Percentiles rank a stretch among this genome's conserved stretches.
phyloP scores from a whole-genome alignment of 768 basidiomycete genomes.

The Leccinum barrowsii region DNA sequence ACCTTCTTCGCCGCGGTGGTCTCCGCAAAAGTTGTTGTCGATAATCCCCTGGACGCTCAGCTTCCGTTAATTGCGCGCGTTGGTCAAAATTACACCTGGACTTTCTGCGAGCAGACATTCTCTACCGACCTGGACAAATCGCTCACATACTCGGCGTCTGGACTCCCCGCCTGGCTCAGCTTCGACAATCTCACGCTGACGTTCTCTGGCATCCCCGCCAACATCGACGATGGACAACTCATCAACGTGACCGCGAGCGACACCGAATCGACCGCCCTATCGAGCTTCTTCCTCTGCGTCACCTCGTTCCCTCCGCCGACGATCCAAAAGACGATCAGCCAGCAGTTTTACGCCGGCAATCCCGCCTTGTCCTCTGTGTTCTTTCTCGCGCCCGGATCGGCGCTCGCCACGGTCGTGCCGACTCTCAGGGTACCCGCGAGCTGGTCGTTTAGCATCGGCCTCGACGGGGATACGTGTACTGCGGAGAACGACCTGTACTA shows the following conservation, averaged over 20 bases:
- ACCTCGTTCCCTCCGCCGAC: slow-evolving; percentile 51
- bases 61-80: slow-evolving; percentile 76
- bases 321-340: slow-evolving; percentile 48
- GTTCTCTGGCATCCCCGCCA: slow-evolving; percentile 67
- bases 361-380: slow-evolving; percentile 76
- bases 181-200: slow-evolving; percentile 61
- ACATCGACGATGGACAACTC: slow-evolving; percentile 57
- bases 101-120: slow-evolving; percentile 67
- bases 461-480: slow-evolving; percentile 61
- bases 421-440: slow-evolving; percentile 68
- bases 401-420: slow-evolving; percentile 48
- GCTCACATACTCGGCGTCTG: slow-evolving; percentile 49
- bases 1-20: slow-evolving; percentile 38
- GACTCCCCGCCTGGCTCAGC: slow-evolving; percentile 71
- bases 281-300: slow-evolving; percentile 54
- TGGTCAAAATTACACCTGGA: slow-evolving; percentile 62
- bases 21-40: slow-evolving; percentile 48
- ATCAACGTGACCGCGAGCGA: slow-evolving; percentile 67
- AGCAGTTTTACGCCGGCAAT: slow-evolving; percentile 60
- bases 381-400: slow-evolving; percentile 55
- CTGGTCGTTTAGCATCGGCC: slow-evolving; percentile 92
- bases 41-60: slow-evolving; percentile 65
- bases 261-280: slow-evolving; percentile 46
- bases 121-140: slow-evolving; percentile 40
- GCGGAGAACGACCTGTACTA: slow-evolving; percentile 54